Evolutionary conservation across 768 basidiomycete genomes (phyloP), one percentile per base, ranked within the genome.

Genomic region (Pleurotus citrinopileatus): DNA sequence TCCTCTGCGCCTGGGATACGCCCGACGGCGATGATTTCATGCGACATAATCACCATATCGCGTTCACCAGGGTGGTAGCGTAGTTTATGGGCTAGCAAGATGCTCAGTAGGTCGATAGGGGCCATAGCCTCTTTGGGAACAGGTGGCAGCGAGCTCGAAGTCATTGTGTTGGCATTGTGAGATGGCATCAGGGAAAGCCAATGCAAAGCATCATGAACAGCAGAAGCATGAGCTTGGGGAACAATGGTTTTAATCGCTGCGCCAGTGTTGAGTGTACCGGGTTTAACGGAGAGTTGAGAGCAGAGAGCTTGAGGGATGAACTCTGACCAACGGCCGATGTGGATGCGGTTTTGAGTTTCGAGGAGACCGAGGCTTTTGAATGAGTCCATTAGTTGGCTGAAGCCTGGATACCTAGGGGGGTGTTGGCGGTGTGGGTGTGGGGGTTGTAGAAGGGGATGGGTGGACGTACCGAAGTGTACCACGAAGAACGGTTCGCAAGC

Each of bases 31-130:
- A 89, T 79, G 59, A 97, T 76, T 66, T 94, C 87, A 68, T 98
- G 94, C 50, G 85, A 76, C 13, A 97, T 82, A 25, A 96, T 78
- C 57, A 94, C 93, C 71, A 93, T 83, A 65, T 98, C 95, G 15
- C 86, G 81, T 67, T 98, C 95, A 34, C 74, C 70, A 0, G 81
- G 79, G 0, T 56, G 64, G 65, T 96, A 97, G 9, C 75, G 74
- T 28, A 95, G 79, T 56, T 83, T 85, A 61, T 85, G 77, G 0
- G 87, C 77, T 13, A 97, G 79, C 5, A 94, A 73, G 32, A 72
- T 67, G 1, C 93, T 84, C 61, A 97, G 83, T 15, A 89, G 70
- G 62, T 94, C 90, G 58, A 94, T 73, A 1, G 91, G 86, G 3
- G 78, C 63, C 17, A 70, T 64, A 0, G 73, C 68, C 12, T 58